These are phyloP conservation scores for Jatropha multifida DNA, from an alignment of 441 rosid genomes.

Conservation along the genomic window DNA sequence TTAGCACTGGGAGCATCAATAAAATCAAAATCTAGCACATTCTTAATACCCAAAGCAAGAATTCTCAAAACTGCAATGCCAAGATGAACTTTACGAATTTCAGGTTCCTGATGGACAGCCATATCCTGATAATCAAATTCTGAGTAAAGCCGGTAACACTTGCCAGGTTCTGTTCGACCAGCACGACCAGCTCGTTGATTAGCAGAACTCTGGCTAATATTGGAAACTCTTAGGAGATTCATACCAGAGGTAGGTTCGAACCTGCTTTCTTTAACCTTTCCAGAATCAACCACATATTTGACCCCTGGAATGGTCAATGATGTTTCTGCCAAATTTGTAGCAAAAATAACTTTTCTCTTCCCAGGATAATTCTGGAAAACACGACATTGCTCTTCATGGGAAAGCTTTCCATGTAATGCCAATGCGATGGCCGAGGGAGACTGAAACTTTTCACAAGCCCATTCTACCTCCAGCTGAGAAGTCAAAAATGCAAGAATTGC, in stretches of 20 bases:
- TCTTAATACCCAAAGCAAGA: constrained; percentile 65
- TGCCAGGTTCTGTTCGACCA: constrained; percentile 87
- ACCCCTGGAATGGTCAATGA: constrained; percentile 90
- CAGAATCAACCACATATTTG: constrained; percentile 83
- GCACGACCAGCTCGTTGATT: constrained; percentile 97
- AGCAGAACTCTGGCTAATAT: constrained; percentile 84
- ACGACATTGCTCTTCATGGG: constrained; percentile 61
- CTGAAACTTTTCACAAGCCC: constrained; percentile 81
- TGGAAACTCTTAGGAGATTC: constrained; percentile 73
- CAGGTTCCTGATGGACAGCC: constrained; percentile 74
- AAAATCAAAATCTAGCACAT: constrained; percentile 65
- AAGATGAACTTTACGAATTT: constrained; percentile 87
- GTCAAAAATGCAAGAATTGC: constrained; percentile 87
- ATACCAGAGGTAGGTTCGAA: constrained; percentile 73
- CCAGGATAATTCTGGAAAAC: constrained; percentile 61
- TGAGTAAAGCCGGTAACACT: constrained; percentile 76
- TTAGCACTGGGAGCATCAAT: constrained; percentile 75
- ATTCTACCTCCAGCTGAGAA: constrained; percentile 87
- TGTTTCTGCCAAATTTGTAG: constrained; percentile 92
- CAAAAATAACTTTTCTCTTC: constrained; percentile 80
- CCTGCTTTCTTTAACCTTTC: constrained; percentile 75
- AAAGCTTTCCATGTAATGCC: constrained; percentile 86
- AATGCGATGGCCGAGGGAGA: constrained; percentile 61
- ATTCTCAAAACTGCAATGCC: constrained; percentile 87
- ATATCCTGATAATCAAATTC: constrained; percentile 48